These are phyloP conservation scores for Orbilia ellipsospora DNA, from an alignment of 2,329 filamentous ascomycete genomes.

Conservation along the genomic window DNA sequence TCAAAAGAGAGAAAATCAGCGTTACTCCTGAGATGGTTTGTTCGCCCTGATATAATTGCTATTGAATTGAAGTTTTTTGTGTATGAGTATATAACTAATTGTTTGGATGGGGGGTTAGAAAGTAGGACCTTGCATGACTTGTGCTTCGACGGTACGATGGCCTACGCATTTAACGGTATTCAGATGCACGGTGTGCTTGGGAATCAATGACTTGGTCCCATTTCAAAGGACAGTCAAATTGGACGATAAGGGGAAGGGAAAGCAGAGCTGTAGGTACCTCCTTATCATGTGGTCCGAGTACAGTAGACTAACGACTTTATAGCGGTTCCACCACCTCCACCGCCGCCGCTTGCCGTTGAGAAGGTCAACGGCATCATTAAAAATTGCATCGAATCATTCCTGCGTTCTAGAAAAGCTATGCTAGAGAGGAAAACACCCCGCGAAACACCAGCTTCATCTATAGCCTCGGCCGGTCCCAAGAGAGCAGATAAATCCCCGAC, in stretches of 20 bases:
- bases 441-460: conserved; percentile 36
- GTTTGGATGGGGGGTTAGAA: conserved; percentile 57
- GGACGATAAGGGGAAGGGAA: conserved; percentile 59
- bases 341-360: conserved; percentile 69
- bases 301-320: conserved; percentile 56
- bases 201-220: conserved; percentile 80
- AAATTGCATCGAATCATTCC: conserved; percentile 67
- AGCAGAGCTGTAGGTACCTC: conserved; percentile 29
- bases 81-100: conserved; percentile 1
- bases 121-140: conserved; percentile 85
- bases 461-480: conserved; percentile 28
- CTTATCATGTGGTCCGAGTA: conserved; percentile 49
- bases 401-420: conserved; percentile 62
- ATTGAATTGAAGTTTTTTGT: background rate
- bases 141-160: conserved; percentile 82
- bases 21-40: conserved; percentile 63
- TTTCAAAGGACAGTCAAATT: conserved; percentile 56
- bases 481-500: conserved; percentile 32
- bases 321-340: conserved; percentile 58
- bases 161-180: conserved; percentile 78
- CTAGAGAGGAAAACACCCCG: conserved; percentile 56
- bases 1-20: conserved; percentile 63
- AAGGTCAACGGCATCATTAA: conserved; percentile 71
- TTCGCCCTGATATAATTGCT: conserved; percentile 49
- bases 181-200: conserved; percentile 84